Conservation (phyloP, 1,284 basidiomycete genomes). For the Naganishia sp. region DNA sequence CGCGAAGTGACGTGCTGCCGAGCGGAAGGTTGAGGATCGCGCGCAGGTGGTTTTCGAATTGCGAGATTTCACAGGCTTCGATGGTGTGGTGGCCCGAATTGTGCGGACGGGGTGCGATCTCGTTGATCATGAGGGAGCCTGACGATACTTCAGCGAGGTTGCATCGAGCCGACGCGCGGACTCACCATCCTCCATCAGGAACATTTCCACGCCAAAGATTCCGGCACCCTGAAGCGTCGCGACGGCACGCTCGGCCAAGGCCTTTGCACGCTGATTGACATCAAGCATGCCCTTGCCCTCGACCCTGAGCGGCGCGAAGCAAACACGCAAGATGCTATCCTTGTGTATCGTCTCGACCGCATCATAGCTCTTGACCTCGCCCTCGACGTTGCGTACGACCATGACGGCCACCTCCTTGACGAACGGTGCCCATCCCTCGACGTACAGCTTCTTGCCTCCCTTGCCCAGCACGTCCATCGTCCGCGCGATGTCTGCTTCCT, state of each 20-base stretch:
- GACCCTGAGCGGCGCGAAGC: conserved; percentile 72
- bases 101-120: conserved; percentile 98
- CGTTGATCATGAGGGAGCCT: conserved; percentile 86
- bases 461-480: conserved; percentile 65
- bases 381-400: conserved; percentile 80
- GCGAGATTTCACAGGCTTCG: conserved; percentile 92
- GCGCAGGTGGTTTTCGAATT: conserved; percentile 97
- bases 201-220: conserved; percentile 98
- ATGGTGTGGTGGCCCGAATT: conserved; percentile 99
- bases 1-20: conserved; percentile 84
- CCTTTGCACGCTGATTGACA: conserved; percentile 65
- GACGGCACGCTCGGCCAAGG: conserved; percentile 80
- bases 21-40: conserved; percentile 91
- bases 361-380: conserved; percentile 81
- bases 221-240: conserved; percentile 83
- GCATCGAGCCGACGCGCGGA: conserved; percentile 33
- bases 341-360: conserved; percentile 95
- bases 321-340: conserved; percentile 91
- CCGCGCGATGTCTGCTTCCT: conserved; percentile 59
- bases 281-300: conserved; percentile 57
- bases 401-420: conserved; percentile 92
- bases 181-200: conserved; percentile 82
- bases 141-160: conserved; percentile 1
- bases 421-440: conserved; percentile 92
- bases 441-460: conserved; percentile 69